phyloP scores from a whole-genome alignment of 371 early-diverging fungal species.

The Mortierella sp. region DNA sequence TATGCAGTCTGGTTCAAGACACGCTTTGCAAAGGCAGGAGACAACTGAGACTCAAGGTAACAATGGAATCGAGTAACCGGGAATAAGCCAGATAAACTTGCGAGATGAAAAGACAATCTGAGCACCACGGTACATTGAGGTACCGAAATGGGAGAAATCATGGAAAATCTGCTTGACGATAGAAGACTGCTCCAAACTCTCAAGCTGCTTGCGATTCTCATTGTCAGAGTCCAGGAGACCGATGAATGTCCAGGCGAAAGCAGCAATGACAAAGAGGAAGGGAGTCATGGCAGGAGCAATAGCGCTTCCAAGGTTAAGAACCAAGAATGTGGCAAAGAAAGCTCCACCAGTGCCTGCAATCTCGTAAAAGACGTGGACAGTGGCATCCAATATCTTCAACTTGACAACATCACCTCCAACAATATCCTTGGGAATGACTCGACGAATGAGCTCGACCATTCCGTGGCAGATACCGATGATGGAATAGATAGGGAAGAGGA shows the following conservation, averaged over 20 bases:
- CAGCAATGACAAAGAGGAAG: slow-evolving; percentile 58
- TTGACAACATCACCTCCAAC: slow-evolving; percentile 67
- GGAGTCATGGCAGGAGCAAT: slow-evolving; percentile 61
- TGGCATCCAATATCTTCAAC: slow-evolving; percentile 65
- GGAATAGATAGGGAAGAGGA: slow-evolving; percentile 59
- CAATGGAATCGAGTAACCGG: slow-evolving; percentile 63
- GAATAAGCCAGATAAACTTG: slow-evolving; percentile 64
- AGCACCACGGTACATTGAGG: slow-evolving; percentile 55
- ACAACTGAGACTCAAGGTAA: slow-evolving; percentile 63
- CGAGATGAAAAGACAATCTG: slow-evolving; percentile 60
- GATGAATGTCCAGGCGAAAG: slow-evolving; percentile 59
- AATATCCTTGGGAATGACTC: slow-evolving; percentile 68
- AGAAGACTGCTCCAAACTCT: slow-evolving; percentile 16
- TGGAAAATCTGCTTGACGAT: slow-evolving; percentile 32
- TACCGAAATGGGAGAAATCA: slow-evolving; percentile 56
- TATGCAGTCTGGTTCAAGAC: slow-evolving; percentile 57
- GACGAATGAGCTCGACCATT: slow-evolving; percentile 66
- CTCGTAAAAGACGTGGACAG: slow-evolving; percentile 67
- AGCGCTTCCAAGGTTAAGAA: slow-evolving; percentile 57
- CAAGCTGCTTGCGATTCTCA: slow-evolving; percentile 24
- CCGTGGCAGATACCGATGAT: slow-evolving; percentile 63
- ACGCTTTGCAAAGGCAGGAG: slow-evolving; percentile 60
- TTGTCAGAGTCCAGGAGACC: slow-evolving; percentile 35
- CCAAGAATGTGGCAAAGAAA: slow-evolving; percentile 60
- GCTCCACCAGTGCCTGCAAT: slow-evolving; percentile 68